Evolutionary conservation across 805 yeast species (phyloP).

Genomic region (Suhomyces prunicola): DNA sequence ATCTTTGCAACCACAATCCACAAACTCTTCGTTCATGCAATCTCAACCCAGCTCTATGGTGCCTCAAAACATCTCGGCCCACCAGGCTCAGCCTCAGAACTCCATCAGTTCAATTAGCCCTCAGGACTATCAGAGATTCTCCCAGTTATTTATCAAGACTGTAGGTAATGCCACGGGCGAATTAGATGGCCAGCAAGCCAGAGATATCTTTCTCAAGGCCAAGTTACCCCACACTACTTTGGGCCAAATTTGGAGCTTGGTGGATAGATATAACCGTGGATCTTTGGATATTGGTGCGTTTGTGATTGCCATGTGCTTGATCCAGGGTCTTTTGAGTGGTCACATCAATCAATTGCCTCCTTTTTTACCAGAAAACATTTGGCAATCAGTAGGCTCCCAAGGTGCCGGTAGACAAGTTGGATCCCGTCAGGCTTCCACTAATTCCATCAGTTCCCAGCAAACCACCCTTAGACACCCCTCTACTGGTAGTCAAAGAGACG

Average conservation of each 20-base stretch:
- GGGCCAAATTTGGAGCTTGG: slow-evolving; percentile 87
- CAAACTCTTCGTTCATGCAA: slow-evolving; percentile 40
- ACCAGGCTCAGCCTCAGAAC: slow-evolving; percentile 32
- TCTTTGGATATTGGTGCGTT: slow-evolving; percentile 71
- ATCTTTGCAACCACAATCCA: slow-evolving; percentile 27
- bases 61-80: slow-evolving; percentile 31
- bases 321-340: slow-evolving; percentile 75
- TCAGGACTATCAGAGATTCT: slow-evolving; percentile 59
- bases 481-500: slow-evolving; percentile 11
- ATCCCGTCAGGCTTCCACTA: slow-evolving; percentile 28
- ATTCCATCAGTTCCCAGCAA: slow-evolving; percentile 33
- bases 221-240: slow-evolving; percentile 71
- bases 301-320: slow-evolving; percentile 90
- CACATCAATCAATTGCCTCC: slow-evolving; percentile 55
- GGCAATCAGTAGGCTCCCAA: slow-evolving; percentile 32
- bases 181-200: slow-evolving; percentile 78
- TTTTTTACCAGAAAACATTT: slow-evolving; percentile 37
- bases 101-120: slow-evolving; percentile 50
- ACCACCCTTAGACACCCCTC: slow-evolving; percentile 30
- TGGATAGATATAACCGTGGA: slow-evolving; percentile 75
- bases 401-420: slow-evolving; percentile 29
- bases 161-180: slow-evolving; percentile 49
- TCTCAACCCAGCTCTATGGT: slow-evolving; percentile 37
- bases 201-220: slow-evolving; percentile 85
- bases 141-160: slow-evolving; percentile 71